Evolutionary conservation across 108 stramenopile genomes (phyloP).

Genomic region (Nitzschia sp.): DNA sequence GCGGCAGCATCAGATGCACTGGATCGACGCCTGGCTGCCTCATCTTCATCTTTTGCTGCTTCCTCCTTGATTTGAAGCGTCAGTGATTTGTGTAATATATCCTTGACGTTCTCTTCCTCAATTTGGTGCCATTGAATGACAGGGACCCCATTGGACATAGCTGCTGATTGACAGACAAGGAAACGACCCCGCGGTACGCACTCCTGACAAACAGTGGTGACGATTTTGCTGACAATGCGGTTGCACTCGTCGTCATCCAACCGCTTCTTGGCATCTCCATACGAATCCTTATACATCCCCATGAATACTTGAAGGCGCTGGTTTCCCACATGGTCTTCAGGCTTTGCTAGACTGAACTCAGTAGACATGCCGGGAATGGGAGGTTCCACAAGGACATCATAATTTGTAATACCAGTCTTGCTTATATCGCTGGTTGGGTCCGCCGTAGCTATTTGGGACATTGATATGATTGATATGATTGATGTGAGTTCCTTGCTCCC

Average conservation of each 20-base stretch:
- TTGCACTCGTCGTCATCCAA: conserved; percentile 11
- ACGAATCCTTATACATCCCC: conserved; percentile 17
- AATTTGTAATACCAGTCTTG: conserved; percentile 14
- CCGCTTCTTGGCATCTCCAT: conserved; percentile 7
- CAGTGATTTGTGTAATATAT: conserved; percentile 3
- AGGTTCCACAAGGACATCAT: conserved; percentile 36
- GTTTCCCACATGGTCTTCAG: conserved; percentile 34
- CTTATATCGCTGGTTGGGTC: no score
- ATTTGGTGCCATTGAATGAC: conserved; percentile 9
- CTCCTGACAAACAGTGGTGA: conserved; percentile 18
- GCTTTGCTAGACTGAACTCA: conserved; percentile 19
- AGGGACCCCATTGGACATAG: not conserved
- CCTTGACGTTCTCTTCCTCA: conserved; percentile 6
- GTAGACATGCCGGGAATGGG: conserved; percentile 14
- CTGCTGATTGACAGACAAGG: conserved; percentile 2
- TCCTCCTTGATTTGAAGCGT: not conserved
- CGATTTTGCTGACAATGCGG: conserved; percentile 15
- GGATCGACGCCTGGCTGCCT: not conserved
- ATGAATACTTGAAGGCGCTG: conserved; percentile 31
- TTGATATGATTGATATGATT: no score
- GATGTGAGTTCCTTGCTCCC: no score
- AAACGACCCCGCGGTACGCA: conserved; percentile 34
- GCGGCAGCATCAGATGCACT: not conserved
- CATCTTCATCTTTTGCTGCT: not conserved
- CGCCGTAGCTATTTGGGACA: no score